phyloP scores from a whole-genome alignment of 2,329 filamentous ascomycete genomes.

The Blastomyces emzantsi region DNA sequence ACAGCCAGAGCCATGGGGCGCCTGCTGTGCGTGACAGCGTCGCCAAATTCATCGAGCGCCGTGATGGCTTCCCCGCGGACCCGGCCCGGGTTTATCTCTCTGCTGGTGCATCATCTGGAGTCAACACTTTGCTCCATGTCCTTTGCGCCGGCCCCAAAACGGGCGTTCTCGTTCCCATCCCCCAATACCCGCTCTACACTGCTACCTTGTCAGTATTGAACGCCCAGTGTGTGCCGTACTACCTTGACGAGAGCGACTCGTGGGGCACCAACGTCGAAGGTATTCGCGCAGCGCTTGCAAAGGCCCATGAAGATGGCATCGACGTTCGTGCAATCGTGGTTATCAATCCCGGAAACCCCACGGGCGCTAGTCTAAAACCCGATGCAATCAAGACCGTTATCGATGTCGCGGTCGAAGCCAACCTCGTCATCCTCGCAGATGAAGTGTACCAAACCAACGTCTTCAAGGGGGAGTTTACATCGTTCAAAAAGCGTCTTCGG shows the following conservation, averaged over 20 bases:
- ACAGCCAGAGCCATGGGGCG: constrained; percentile 87
- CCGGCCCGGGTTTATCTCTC: constrained; percentile 80
- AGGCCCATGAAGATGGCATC: constrained; percentile 65
- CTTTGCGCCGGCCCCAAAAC: constrained; percentile 70
- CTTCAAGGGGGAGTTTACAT: constrained; percentile 87
- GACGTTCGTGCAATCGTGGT: constrained; percentile 91
- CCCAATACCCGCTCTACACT: constrained; percentile 96
- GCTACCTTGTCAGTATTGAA: constrained; percentile 80
- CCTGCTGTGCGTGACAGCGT: constrained; percentile 81
- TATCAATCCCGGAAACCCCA: constrained; percentile 98
- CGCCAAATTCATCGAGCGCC: constrained; percentile 83
- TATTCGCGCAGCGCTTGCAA: constrained; percentile 63
- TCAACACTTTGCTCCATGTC: constrained; percentile 85
- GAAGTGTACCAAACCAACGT: constrained; percentile 99
- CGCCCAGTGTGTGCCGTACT: constrained; percentile 83
- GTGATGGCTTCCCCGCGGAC: constrained; percentile 80
- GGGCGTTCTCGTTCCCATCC: constrained; percentile 88
- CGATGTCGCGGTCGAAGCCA: constrained; percentile 74
- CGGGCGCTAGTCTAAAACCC: constrained; percentile 72
- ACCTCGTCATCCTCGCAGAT: constrained; percentile 84
- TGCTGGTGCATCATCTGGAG: constrained; percentile 83
- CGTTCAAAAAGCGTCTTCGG: constrained; percentile 84
- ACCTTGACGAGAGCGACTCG: constrained; percentile 72
- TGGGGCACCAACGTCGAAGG: constrained; percentile 84
- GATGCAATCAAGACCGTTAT: constrained; percentile 77